Evolutionary conservation across 2,329 filamentous ascomycete species (phyloP).

Genomic region (Sporothrix humicola): DNA sequence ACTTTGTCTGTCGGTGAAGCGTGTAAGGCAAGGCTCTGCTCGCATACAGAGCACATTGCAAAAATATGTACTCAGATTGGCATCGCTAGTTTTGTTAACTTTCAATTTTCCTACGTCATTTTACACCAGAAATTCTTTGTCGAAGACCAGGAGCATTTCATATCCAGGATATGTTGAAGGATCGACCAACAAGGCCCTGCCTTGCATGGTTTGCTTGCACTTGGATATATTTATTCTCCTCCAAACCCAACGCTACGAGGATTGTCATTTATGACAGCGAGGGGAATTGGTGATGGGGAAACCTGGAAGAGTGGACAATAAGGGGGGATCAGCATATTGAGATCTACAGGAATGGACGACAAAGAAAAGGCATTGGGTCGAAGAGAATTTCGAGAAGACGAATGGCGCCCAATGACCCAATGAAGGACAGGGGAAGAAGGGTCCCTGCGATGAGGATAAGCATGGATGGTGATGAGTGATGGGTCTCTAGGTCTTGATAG

Average conservation of each 20-base stretch:
- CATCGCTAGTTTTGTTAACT: no score
- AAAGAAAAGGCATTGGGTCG: neutral
- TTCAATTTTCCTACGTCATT: no score
- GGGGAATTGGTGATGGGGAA: neutral
- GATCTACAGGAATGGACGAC: neutral
- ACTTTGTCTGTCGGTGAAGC: no score
- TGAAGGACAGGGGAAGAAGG: no score
- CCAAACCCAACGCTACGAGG: neutral
- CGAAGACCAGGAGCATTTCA: no score
- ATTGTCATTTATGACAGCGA: neutral
- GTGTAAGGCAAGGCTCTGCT: no score
- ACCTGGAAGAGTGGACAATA: neutral
- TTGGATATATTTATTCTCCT: neutral
- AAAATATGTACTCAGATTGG: no score
- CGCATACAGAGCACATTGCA: no score
- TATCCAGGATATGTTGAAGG: neutral
- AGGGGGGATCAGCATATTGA: neutral
- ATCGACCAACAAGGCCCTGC: slow-evolving; percentile 16
- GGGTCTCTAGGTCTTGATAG: neutral
- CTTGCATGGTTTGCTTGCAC: neutral
- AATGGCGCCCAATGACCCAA: neutral
- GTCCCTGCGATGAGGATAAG: neutral
- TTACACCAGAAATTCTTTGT: no score
- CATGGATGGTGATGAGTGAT: slow-evolving; percentile 13
- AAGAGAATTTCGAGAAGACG: neutral